A percentile compares a stretch with the other conserved stretches of the same genome.
Evolutionary conservation across 2,329 filamentous ascomycete species (phyloP).

Genomic region (Zymoseptoria pseudotritici): DNA sequence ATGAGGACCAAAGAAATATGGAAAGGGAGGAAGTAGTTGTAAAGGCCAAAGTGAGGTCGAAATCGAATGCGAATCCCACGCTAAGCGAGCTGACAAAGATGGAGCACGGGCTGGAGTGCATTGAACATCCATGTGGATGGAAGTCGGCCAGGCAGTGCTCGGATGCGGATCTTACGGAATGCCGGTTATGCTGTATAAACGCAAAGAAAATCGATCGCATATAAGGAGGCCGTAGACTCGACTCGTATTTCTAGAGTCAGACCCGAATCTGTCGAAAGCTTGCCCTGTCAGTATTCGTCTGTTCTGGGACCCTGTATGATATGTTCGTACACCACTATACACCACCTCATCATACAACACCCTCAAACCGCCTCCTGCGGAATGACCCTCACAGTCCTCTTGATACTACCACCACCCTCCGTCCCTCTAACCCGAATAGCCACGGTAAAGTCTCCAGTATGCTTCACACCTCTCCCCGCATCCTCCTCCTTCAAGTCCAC

Average conservation of each 20-base stretch:
- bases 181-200: background rate
- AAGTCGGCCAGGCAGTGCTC: background rate
- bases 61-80: background rate
- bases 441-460: slow-evolving; percentile 46
- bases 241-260: background rate
- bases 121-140: background rate
- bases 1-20: background rate
- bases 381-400: slow-evolving; percentile 36
- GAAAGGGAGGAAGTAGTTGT: background rate
- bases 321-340: background rate
- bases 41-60: background rate
- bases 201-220: too few species aligned
- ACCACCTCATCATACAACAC: background rate
- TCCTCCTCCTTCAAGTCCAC: slow-evolving; percentile 32
- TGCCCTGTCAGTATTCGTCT: background rate
- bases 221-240: too few species aligned
- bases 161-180: background rate
- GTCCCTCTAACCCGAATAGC: slow-evolving; percentile 45
- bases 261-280: background rate
- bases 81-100: background rate
- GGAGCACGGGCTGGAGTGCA: background rate
- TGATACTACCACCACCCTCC: slow-evolving; percentile 32
- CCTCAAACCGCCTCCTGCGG: slow-evolving; percentile 25
- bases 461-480: slow-evolving; percentile 38
- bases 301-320: background rate